Evolutionary conservation across 2,329 filamentous ascomycete genomes (phyloP), one percentile per base, ranked within the genome.

Genomic region (Colletotrichum eremochloae): DNA sequence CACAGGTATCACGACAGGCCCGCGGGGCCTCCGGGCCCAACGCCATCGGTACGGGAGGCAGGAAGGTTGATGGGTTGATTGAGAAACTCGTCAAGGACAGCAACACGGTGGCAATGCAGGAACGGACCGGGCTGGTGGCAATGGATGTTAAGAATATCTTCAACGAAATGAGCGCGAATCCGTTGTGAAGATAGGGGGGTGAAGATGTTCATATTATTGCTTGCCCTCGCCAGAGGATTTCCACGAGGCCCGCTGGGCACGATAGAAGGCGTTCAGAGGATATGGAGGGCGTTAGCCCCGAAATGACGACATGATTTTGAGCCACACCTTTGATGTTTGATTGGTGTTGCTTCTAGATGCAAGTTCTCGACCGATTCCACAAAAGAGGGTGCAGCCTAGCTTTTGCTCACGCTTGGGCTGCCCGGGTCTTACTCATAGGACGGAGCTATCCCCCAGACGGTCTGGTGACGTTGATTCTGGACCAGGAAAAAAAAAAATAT

Each of bases 61-160:
- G 79, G 71, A 77, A 80, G 56, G 81, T 77, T 14, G 82, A 91
- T 70, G 83, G 83, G 75, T 85, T 88, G 58, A 79, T 93, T 63
- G 86, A 86, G 12, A 92, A 91, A 83, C 78, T 92, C 29, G 86
- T 88, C n/a, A 84, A 83, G 67, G 89, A 90, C n/a, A 84, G 87
- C n/a, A 88, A 86, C 75, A 84, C 88, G 80, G 88, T 93, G 75
- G 88, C 88, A 2, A 84, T 86, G 11, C 89, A 91, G 79, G 90
- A 92, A 81, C 84, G 82, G 76, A 89, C 88, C n/a, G 91, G 91
- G 0, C 77, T 93, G 74, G 83, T 91, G 78, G 90, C 90, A 1
- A 85, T 86, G 0, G 86, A 89, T 76, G 86, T 93, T 74, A 93
- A 93, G 62, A 86, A 86, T 77, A 81, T 93, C 6, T 93, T 93